Evolutionary conservation across 1,139 yeast genomes (phyloP).

Genomic region (Yamadazyma dushanensis): DNA sequence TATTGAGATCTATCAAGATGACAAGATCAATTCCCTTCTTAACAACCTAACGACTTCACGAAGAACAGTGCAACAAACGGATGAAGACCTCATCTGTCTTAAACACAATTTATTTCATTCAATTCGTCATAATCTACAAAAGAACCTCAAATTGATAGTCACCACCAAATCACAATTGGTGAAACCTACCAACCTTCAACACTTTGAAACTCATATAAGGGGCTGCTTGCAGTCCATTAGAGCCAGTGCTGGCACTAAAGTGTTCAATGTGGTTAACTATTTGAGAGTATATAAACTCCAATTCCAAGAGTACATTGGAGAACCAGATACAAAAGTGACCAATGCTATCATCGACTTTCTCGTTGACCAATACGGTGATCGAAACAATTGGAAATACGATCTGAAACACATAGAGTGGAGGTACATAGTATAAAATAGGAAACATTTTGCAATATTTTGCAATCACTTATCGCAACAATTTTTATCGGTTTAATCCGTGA

Average conservation of each 20-base stretch:
- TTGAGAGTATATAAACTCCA: conserved; percentile 10
- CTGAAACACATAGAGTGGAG: conserved; percentile 20
- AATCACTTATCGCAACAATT: no score
- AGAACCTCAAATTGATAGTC: conserved; percentile 20
- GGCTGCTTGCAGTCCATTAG: conserved; percentile 18
- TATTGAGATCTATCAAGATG: conserved; percentile 25
- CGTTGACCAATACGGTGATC: conserved; percentile 20
- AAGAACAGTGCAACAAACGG: conserved; percentile 11
- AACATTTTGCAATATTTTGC: conserved; percentile 1
- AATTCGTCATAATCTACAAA: conserved; percentile 30
- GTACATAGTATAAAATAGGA: conserved; percentile 8
- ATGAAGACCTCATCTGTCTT: conserved; percentile 10
- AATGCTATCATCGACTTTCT: conserved; percentile 30
- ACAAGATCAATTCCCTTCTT: conserved; percentile 22
- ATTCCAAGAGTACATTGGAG: conserved; percentile 13
- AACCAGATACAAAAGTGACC: conserved; percentile 21
- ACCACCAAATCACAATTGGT: conserved; percentile 27
- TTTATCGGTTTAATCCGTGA: conserved; percentile 2
- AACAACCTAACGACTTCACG: conserved; percentile 21
- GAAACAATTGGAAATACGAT: conserved; percentile 27
- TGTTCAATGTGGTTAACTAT: conserved; percentile 17
- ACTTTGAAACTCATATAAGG: conserved; percentile 18
- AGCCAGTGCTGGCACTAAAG: conserved; percentile 5
- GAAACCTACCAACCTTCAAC: conserved; percentile 14
- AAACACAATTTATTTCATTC: conserved; percentile 29